Base-by-base conservation (phyloP, 2,329 filamentous ascomycete genomes). In the Stenocarpella maydis region DNA sequence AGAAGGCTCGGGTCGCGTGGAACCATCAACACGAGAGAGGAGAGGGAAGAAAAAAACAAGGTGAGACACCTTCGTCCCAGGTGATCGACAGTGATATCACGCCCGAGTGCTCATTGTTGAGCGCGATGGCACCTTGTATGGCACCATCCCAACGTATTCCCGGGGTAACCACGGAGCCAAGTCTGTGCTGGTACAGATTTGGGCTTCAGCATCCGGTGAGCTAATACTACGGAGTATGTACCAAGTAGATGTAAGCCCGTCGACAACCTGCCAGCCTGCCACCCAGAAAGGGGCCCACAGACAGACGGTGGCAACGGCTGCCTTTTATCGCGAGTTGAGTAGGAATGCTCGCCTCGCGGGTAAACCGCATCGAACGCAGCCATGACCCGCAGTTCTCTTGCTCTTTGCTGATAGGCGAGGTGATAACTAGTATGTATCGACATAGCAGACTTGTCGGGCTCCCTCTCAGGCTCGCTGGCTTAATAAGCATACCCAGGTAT, bases 11-110 rank as follows among this genome's bases (percentile, higher is more conserved):
- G 58, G 43, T 63, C 58, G 43, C 34, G 43, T 49, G 8, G 26
- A 49, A 47, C 37, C 9, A 37, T 49, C 58, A 37, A 37, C 34
- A 63, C 58, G 26, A 47, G n/a, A n/a, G n/a, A n/a, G n/a, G n/a
- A n/a, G n/a, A n/a, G n/a, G n/a, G n/a, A n/a, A n/a, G n/a, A n/a
- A n/a, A n/a, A 34, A 9, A 37, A 37, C 4, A 63, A 12, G 8
- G 28, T 9, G 43, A 63, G 43, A 37, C 26, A 9, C 49, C 43
- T 49, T 24, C 41, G 24, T 24, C 39, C 28, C 58, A 53, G 52
- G 49, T 60, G 64, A 52, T 64, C 45, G 43, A 43, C 61, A 61
- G 41, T 54, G 60, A 66, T 45, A 66, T 69, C 69, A 68, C 64
- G 47, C 67, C 37, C 49, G 39, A 49, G 54, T 55, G 43, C 21